Percentiles rank a stretch among this genome's conserved stretches.
These are phyloP conservation scores for Papiliotrema terrestris DNA, from an alignment of 1,284 basidiomycete genomes.

Conservation along the genomic window DNA sequence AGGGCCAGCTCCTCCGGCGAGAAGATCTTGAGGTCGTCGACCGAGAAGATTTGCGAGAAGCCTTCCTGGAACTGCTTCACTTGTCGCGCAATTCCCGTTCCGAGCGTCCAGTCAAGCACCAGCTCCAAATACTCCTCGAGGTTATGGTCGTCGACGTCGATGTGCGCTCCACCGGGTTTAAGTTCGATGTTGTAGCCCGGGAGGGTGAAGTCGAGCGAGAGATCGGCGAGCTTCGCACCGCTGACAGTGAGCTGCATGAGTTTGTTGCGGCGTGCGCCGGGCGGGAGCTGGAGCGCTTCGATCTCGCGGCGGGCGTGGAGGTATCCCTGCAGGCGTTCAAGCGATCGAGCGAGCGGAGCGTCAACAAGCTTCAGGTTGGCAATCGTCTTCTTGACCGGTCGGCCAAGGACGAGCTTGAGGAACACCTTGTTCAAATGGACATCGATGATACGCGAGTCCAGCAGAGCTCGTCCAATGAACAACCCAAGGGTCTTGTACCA, in stretches of 20 bases:
- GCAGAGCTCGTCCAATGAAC: constrained; percentile 95
- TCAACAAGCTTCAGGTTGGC: constrained; percentile 82
- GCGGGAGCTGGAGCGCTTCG: constrained; percentile 41
- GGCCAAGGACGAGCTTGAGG: constrained; percentile 79
- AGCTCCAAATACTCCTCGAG: constrained; percentile 81
- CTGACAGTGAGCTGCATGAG: constrained; percentile 53
- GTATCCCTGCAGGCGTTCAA: constrained; percentile 69
- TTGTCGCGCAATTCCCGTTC: constrained; percentile 67
- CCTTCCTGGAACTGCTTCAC: constrained; percentile 79
- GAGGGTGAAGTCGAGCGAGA: constrained; percentile 91
- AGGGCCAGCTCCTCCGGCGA: constrained; percentile 89
- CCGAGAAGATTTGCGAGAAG: constrained; percentile 91
- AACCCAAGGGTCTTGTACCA: constrained; percentile 89
- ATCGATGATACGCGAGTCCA: constrained; percentile 97
- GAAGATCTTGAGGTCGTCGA: constrained; percentile 84
- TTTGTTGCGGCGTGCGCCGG: constrained; percentile 33
- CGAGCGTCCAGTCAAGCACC: constrained; percentile 76
- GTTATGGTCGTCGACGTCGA: constrained; percentile 77
- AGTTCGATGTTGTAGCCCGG: constrained; percentile 94
- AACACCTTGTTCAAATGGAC: constrained; percentile 90
- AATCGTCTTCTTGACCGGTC: constrained; percentile 76
- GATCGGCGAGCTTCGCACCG: constrained; percentile 65
- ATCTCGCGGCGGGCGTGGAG: constrained; percentile 50
- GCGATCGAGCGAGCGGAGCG: constrained; percentile 73
- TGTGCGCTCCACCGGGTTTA: constrained; percentile 72